These are phyloP conservation scores for Leishmania tropica DNA, from an alignment of 208 protist genomes.

Conservation along the genomic window DNA sequence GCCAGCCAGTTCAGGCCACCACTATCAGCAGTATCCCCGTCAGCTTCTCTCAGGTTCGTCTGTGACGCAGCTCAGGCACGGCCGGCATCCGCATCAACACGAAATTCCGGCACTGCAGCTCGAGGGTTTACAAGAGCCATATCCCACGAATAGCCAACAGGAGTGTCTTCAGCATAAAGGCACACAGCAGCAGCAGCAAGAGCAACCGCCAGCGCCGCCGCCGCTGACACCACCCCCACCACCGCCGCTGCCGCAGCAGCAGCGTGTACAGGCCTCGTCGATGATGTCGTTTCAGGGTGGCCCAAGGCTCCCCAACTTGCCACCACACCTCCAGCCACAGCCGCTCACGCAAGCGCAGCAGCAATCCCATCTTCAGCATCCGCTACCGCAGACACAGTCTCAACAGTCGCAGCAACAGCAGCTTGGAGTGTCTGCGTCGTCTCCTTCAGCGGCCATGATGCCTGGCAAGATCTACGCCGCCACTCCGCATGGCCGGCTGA, in stretches of 20 bases:
- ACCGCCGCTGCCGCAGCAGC: neutral
- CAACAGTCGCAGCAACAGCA: neutral
- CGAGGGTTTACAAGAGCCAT: neutral
- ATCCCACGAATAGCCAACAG: neutral
- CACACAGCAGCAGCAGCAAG: neutral
- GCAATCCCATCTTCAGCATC: neutral
- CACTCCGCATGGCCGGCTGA: conserved; percentile 8
- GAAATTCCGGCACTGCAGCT: neutral
- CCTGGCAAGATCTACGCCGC: conserved; percentile 2
- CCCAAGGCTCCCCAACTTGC: conserved; percentile 11
- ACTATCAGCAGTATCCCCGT: neutral
- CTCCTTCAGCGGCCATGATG: neutral
- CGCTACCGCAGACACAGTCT: neutral
- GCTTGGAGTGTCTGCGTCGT: neutral
- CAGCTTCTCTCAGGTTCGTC: neutral
- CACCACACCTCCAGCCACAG: conserved; percentile 10
- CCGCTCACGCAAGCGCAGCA: neutral
- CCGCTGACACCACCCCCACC: neutral
- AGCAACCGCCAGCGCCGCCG: neutral
- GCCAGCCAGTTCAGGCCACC: neutral
- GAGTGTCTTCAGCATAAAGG: neutral
- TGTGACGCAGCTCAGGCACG: neutral
- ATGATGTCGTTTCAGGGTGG: neutral
- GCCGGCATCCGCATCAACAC: neutral
- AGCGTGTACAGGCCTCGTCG: neutral